Evolutionary conservation across 1,284 basidiomycete genomes (phyloP).

Genomic region (Ustilago cynodontis): DNA sequence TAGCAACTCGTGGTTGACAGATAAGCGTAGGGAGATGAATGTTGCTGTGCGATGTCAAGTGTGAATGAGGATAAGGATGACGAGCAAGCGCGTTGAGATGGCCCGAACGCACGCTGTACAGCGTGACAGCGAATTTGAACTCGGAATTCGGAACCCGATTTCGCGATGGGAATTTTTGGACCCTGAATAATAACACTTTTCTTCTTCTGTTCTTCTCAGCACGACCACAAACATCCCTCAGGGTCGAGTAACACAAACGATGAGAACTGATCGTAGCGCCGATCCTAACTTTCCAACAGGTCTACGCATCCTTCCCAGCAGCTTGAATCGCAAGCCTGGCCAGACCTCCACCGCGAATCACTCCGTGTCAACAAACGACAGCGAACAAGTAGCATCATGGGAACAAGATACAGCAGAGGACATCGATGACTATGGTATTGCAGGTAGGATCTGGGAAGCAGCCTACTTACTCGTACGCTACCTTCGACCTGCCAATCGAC

Average conservation of each 20-base stretch:
- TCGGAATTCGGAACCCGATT: constrained; percentile 33
- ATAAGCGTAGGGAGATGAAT: not conserved
- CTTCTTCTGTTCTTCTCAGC: not conserved
- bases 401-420: constrained; percentile 57
- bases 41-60: not conserved
- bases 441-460: constrained; percentile 68
- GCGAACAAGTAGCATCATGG: constrained; percentile 36
- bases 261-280: constrained; percentile 26
- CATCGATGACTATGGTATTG: constrained; percentile 66
- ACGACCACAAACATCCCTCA: too few species aligned
- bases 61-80: not conserved
- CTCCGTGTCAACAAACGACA: not conserved
- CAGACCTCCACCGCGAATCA: too few species aligned
- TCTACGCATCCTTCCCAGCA: constrained; percentile 56
- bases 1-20: too few species aligned
- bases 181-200: constrained; percentile 19
- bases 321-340: constrained; percentile 15
- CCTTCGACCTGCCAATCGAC: constrained; percentile 26
- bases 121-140: not conserved
- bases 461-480: constrained; percentile 61
- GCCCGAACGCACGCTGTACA: constrained; percentile 30
- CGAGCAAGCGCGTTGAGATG: constrained; percentile 12
- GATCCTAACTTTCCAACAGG: constrained; percentile 64
- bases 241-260: constrained; percentile 13
- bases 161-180: constrained; percentile 21